Conservation (phyloP, 169 alveolate genomes). For the Theileria orientalis region DNA sequence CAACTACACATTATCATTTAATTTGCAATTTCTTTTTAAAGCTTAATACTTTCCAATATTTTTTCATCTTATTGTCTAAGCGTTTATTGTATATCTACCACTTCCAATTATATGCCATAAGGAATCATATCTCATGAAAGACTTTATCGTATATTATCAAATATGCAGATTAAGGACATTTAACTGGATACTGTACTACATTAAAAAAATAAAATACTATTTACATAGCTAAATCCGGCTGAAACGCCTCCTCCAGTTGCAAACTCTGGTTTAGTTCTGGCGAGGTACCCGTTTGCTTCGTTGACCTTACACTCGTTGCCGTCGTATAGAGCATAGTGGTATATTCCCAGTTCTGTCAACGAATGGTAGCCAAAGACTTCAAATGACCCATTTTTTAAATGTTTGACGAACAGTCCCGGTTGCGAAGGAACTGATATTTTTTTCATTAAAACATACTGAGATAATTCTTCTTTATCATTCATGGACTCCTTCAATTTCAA, state of each 20-base stretch:
- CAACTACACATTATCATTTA: no score
- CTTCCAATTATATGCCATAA: no score
- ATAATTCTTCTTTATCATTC: slow-evolving; percentile 8
- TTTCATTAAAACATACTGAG: slow-evolving; percentile 52
- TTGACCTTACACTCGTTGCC: slow-evolving; percentile 27
- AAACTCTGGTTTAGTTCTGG: slow-evolving; percentile 52
- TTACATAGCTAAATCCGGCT: slow-evolving; percentile 46
- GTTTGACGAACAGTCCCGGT: slow-evolving; percentile 38
- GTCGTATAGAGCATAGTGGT: slow-evolving; percentile 43
- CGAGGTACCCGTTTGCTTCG: slow-evolving; percentile 56
- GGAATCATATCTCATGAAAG: no score
- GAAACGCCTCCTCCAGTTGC: slow-evolving; percentile 62
- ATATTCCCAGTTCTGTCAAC: slow-evolving; percentile 59
- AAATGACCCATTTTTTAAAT: slow-evolving; percentile 14
- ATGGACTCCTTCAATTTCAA: slow-evolving; percentile 4
- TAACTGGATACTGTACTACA: background rate
- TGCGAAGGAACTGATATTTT: slow-evolving; percentile 54
- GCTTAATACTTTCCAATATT: no score
- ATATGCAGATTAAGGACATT: no score
- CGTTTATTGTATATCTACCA: no score
- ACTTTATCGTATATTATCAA: no score
- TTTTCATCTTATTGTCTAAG: no score
- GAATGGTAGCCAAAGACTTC: slow-evolving; percentile 21
- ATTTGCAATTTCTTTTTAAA: no score
- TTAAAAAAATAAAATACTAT: slow-evolving; percentile 36